Base-by-base conservation (phyloP, 768 basidiomycete species). In the Glaciozyma antarctica region DNA sequence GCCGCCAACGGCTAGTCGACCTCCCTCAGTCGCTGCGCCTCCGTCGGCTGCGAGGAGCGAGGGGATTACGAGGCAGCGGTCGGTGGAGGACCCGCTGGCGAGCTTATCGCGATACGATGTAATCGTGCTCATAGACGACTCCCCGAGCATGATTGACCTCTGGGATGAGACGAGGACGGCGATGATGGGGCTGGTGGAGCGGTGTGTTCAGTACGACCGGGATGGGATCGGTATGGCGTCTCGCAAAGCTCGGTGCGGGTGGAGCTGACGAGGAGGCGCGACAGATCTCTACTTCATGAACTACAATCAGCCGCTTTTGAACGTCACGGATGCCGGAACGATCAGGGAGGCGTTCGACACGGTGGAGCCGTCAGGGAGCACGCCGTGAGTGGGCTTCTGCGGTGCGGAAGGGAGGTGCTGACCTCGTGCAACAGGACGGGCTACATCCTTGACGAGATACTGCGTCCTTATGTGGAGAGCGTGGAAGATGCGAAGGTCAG, bases 241-340 rank as follows among this genome's bases (percentile, higher is more conserved):
- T 17, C 30, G 21, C 30, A 5, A 7, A 13, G 34, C 22, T 55
- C 54, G 54, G 28, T 22, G n/a, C 26, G 26, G 19, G 19, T 17
- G 21, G 58, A 24, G n/a, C 26, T 10, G 10, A 47, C 15, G 60
- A 32, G 4, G 32, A 32, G 32, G 62, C 43, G 63, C 63, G 21
- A 49, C 65, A 24, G 64, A 69, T 28, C 38, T 70, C 45, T 48
- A 48, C 26, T 73, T 69, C 51, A 24, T 73, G 28, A 72, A 71
- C 54, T 17, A 49, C 30, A 52, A 54, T 6, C 49, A 49, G 24
- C 45, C 47, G 17, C 21, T 67, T 2, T 21, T 60, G 51, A 61
- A 63, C 41, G 58, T 60, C 17, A 55, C 55, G 9, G 47, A 56
- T 3, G 30, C 60, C 13, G 26, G 22, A 1, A 30, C 57, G 24